phyloP scores from a whole-genome alignment of 257 asterid species.

The Osmanthus fragrans region DNA sequence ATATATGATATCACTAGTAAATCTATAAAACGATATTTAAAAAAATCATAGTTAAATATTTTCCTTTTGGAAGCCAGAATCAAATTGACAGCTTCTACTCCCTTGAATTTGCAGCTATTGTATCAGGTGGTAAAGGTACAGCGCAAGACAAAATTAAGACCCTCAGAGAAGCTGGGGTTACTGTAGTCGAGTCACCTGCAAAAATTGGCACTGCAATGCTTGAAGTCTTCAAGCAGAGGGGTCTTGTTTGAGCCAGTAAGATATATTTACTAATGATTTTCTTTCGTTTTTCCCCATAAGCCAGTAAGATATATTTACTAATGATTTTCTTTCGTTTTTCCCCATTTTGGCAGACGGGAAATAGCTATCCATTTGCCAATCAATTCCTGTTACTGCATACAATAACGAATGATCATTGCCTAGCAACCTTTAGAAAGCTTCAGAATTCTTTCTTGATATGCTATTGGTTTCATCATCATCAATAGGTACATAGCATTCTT shows the following conservation, averaged over 20 bases:
- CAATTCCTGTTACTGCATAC: slow-evolving; percentile 8
- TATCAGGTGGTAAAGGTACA: slow-evolving; percentile 57
- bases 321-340: background rate
- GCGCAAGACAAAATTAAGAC: slow-evolving; percentile 58
- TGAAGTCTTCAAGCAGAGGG: slow-evolving; percentile 54
- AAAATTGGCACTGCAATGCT: slow-evolving; percentile 48
- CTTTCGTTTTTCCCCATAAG: too few relatives aligned
- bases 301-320: background rate
- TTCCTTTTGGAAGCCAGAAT: background rate
- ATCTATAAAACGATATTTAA: too few relatives aligned
- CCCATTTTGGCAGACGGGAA: slow-evolving; percentile 6
- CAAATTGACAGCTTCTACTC: slow-evolving; percentile 1
- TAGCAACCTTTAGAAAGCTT: background rate
- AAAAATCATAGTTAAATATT: too few relatives aligned
- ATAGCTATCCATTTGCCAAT: background rate
- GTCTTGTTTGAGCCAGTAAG: slow-evolving; percentile 34
- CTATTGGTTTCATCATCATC: background rate
- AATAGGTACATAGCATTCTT: too few relatives aligned
- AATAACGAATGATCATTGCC: slow-evolving; percentile 18
- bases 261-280: background rate
- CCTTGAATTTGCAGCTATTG: slow-evolving; percentile 57
- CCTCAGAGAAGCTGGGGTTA: slow-evolving; percentile 51
- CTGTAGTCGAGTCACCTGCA: slow-evolving; percentile 57
- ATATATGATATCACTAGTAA: background rate
- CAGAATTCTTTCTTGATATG: background rate